Conservation (phyloP, 306 rosid species). For the Cicer yamashitae region DNA sequence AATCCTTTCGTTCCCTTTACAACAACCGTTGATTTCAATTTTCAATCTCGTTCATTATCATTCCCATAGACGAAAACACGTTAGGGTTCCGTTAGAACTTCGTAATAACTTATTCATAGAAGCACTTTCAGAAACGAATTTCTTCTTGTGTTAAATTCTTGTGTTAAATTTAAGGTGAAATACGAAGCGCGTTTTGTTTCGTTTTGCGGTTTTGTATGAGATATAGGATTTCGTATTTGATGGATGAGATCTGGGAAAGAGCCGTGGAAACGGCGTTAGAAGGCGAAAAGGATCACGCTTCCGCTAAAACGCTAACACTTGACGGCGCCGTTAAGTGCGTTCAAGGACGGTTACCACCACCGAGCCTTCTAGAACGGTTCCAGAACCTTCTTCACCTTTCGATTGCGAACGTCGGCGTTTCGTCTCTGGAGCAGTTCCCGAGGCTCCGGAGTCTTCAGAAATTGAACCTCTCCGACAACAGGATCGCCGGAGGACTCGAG, state of each 20-base stretch:
- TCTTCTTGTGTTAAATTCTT: background rate
- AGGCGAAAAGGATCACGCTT: conserved; percentile 72
- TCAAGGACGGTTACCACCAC: conserved; percentile 84
- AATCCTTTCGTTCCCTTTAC: conserved; percentile 10
- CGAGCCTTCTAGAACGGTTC: conserved; percentile 75
- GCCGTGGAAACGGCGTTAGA: conserved; percentile 92
- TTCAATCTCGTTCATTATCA: conserved; percentile 1
- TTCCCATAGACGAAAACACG: background rate
- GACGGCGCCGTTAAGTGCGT: conserved; percentile 96
- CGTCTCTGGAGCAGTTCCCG: conserved; percentile 93
- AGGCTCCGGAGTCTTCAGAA: conserved; percentile 71
- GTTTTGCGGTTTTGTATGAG: conserved; percentile 54
- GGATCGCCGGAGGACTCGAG: conserved; percentile 85
- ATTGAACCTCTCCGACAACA: conserved; percentile 79
- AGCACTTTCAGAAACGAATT: background rate
- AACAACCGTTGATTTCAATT: conserved; percentile 26
- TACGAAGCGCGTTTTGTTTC: background rate
- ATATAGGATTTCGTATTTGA: conserved; percentile 63
- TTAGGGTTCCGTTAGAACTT: background rate
- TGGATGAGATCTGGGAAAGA: conserved; percentile 99
- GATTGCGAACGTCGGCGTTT: conserved; percentile 85
- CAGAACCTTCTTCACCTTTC: conserved; percentile 89
- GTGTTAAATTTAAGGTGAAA: background rate
- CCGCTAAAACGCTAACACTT: conserved; percentile 73
- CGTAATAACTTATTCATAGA: background rate